These are phyloP conservation scores for Hygrophoropsis aurantiaca DNA, from an alignment of 768 basidiomycete genomes.

Conservation along the genomic window DNA sequence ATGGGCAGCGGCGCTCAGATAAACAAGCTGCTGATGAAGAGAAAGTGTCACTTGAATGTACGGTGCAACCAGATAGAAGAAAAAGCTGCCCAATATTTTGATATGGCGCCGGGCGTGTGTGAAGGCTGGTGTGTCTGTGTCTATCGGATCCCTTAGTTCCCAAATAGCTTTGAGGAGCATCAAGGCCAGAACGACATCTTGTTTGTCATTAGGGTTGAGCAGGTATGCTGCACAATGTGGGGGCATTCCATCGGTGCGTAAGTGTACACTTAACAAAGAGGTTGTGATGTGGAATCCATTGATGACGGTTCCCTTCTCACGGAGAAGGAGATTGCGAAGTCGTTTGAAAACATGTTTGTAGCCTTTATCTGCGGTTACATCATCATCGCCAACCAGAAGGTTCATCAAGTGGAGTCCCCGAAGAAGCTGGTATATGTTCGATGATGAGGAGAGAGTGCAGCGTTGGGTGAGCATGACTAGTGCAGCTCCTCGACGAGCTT, in stretches of 20 bases:
- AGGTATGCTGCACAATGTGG: slow-evolving; percentile 10
- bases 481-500: too few species aligned
- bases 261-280: slow-evolving; percentile 19
- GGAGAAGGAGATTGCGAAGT: slow-evolving; percentile 27
- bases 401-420: slow-evolving; percentile 22
- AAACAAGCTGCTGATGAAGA: slow-evolving; percentile 31
- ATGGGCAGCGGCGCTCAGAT: slow-evolving; percentile 34
- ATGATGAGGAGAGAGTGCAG: too few species aligned
- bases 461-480: too few species aligned
- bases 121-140: slow-evolving; percentile 32
- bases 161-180: too few species aligned
- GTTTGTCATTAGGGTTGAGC: slow-evolving; percentile 30
- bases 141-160: too few species aligned
- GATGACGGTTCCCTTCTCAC: slow-evolving; percentile 19
- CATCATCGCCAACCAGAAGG: slow-evolving; percentile 31
- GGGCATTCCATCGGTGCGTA: slow-evolving; percentile 9
- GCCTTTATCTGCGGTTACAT: slow-evolving; percentile 37
- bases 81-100: slow-evolving; percentile 24
- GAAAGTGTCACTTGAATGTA: slow-evolving; percentile 28
- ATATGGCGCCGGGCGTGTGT: slow-evolving; percentile 23
- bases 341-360: slow-evolving; percentile 36
- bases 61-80: slow-evolving; percentile 25
- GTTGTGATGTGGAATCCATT: slow-evolving; percentile 24
- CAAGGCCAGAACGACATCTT: too few species aligned
- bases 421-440: slow-evolving; percentile 25